phyloP scores from a whole-genome alignment of 148 eudicot genomes.

The Rhododendron ovatum region DNA sequence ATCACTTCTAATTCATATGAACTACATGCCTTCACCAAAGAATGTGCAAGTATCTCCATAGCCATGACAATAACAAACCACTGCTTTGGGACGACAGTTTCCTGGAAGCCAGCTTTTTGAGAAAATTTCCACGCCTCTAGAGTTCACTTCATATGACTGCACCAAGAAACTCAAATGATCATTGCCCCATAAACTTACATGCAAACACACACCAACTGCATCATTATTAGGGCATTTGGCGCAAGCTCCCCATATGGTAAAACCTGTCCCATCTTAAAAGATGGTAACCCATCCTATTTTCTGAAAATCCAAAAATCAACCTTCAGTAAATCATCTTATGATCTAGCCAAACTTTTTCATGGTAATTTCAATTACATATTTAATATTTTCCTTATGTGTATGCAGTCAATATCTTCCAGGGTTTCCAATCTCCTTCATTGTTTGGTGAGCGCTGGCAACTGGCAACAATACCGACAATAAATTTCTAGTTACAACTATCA shows the following conservation, averaged over 20 bases:
- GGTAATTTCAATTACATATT: neutral
- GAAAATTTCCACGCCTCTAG: conserved; percentile 75
- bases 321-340: neutral
- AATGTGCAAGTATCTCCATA: conserved; percentile 98
- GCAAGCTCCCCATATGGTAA: neutral
- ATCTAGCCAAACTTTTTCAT: neutral
- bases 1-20: conserved; percentile 8
- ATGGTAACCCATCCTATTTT: neutral
- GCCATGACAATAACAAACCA: conserved; percentile 82
- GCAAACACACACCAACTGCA: neutral
- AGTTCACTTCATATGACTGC: conserved; percentile 75
- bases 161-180: conserved; percentile 19
- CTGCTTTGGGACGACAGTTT: conserved; percentile 59
- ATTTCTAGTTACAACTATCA: neutral
- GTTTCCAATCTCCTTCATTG: neutral
- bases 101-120: conserved; percentile 83
- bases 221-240: neutral
- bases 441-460: neutral
- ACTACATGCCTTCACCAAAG: conserved; percentile 79
- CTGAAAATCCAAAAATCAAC: neutral
- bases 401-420: neutral
- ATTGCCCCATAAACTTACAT: neutral
- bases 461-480: neutral
- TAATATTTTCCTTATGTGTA: neutral
- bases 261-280: neutral